phyloP scores from a whole-genome alignment of 257 asterid genomes.

The Primulina tabacum region DNA sequence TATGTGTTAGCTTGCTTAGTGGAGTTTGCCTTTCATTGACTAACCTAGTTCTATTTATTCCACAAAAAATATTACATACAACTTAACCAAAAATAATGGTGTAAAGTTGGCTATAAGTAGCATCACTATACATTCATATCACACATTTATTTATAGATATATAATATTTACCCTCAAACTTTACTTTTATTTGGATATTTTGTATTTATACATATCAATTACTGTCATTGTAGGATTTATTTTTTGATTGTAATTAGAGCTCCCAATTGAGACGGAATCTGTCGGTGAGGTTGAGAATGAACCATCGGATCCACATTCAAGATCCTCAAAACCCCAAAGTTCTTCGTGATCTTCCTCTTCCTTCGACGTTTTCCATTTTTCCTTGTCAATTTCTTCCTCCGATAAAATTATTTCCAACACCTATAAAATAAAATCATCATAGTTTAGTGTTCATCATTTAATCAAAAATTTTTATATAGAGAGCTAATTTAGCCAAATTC shows the following conservation, averaged over 20 bases:
- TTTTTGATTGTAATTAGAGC: constrained; percentile 29
- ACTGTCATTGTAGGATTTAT: background rate
- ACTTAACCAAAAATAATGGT: background rate
- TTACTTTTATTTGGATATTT: no score
- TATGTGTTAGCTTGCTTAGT: no score
- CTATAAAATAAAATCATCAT: constrained; percentile 30
- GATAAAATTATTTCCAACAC: constrained; percentile 53
- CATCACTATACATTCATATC: background rate
- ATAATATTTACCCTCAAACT: no score
- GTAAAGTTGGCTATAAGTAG: background rate
- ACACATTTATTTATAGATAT: background rate
- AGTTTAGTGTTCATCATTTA: background rate
- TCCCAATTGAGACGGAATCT: constrained; percentile 45
- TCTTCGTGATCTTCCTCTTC: constrained; percentile 68
- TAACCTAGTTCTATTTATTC: no score
- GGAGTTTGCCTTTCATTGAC: no score
- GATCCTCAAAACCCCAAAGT: constrained; percentile 91
- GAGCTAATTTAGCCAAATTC: no score
- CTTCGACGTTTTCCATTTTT: constrained; percentile 69
- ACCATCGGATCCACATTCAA: constrained; percentile 68
- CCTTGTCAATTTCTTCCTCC: constrained; percentile 57
- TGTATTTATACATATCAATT: background rate
- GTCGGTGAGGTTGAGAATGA: constrained; percentile 52
- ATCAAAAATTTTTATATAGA: background rate
- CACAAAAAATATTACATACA: background rate